phyloP scores from a whole-genome alignment of 2,329 filamentous ascomycete genomes.

The Cladophialophora exuberans region DNA sequence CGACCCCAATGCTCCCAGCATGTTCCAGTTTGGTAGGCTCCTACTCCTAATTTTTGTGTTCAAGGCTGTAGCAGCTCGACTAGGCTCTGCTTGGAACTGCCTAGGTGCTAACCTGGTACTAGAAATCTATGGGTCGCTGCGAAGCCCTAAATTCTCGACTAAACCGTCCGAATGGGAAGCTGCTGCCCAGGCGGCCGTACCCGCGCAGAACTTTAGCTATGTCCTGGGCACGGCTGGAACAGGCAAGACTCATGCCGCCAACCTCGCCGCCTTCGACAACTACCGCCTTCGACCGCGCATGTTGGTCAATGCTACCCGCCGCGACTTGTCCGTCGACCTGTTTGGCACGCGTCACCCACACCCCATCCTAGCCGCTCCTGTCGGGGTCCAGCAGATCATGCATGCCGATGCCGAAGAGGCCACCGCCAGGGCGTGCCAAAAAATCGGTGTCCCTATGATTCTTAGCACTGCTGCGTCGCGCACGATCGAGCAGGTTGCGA shows the following conservation, averaged over 20 bases:
- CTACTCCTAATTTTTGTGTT: too few species aligned
- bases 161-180: constrained; percentile 59
- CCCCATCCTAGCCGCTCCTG: constrained; percentile 66
- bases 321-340: constrained; percentile 53
- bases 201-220: constrained; percentile 58
- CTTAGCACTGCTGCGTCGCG: constrained; percentile 66
- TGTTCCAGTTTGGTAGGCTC: too few species aligned
- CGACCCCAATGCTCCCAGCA: too few species aligned
- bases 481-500: constrained; percentile 67
- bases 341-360: constrained; percentile 54
- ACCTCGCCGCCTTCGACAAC: constrained; percentile 37
- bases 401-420: constrained; percentile 67
- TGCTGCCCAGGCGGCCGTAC: constrained; percentile 54
- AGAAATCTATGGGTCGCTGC: constrained; percentile 29
- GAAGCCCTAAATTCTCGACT: constrained; percentile 56
- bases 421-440: constrained; percentile 61
- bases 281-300: constrained; percentile 37
- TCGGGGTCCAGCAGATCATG: constrained; percentile 70
- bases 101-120: too few species aligned
- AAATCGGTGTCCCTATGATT: constrained; percentile 64
- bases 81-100: too few species aligned
- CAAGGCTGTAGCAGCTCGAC: too few species aligned
- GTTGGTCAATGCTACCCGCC: constrained; percentile 42
- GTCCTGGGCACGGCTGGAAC: constrained; percentile 59
- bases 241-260: constrained; percentile 37